These are phyloP conservation scores for Alternaria viburni DNA, from an alignment of 2,329 filamentous ascomycete genomes.

Conservation along the genomic window DNA sequence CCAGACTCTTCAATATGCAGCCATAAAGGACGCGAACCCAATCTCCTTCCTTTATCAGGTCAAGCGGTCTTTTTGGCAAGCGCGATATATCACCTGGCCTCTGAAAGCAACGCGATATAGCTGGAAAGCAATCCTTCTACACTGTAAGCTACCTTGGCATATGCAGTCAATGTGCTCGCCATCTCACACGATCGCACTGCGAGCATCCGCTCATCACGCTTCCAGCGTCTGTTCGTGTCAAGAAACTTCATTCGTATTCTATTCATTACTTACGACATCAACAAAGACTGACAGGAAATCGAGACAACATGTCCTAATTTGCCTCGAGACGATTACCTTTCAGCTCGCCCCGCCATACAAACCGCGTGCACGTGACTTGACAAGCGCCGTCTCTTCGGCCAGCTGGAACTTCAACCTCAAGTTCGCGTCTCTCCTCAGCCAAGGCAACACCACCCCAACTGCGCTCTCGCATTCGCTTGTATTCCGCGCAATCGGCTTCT, in stretches of 20 bases:
- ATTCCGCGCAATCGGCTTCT: not conserved
- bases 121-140: not conserved
- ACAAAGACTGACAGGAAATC: not conserved
- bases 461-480: not conserved
- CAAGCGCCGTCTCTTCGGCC: slow-evolving; percentile 5
- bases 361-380: slow-evolving; percentile 10
- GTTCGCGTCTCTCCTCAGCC: not conserved
- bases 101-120: not conserved
- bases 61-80: slow-evolving; percentile 9
- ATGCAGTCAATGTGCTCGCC: not conserved
- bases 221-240: not conserved
- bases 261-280: not conserved
- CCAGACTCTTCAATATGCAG: slow-evolving; percentile 23
- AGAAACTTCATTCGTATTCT: rapidly evolving
- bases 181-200: not conserved
- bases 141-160: not conserved
- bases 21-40: slow-evolving; percentile 4
- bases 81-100: not conserved
- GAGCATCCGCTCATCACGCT: not conserved
- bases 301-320: not conserved
- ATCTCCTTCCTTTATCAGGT: slow-evolving; percentile 20
- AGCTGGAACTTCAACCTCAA: slow-evolving; percentile 8
- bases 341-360: not conserved
- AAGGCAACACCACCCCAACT: slow-evolving; percentile 6
- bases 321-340: not conserved